Evolutionary conservation across 2,329 filamentous ascomycete genomes (phyloP).

Genomic region (Colletotrichum sp.): DNA sequence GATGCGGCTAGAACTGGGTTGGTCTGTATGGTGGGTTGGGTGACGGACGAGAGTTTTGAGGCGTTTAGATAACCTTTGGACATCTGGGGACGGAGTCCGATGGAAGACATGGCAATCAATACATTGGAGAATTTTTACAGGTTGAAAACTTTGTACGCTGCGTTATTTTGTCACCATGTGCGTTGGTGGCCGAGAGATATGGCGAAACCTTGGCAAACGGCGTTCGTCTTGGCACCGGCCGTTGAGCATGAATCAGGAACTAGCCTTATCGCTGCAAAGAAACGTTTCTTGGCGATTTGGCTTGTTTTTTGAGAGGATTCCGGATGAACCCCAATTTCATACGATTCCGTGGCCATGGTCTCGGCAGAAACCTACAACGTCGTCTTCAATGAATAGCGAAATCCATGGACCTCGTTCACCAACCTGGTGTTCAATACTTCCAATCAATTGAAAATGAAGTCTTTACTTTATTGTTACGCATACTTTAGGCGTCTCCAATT

Average conservation of each 20-base stretch:
- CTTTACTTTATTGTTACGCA: not conserved
- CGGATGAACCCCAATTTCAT: not conserved
- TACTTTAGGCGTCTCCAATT: no score
- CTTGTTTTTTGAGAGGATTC: not conserved
- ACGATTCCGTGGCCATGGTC: not conserved
- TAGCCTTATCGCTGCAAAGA: not conserved
- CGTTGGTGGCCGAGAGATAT: not conserved
- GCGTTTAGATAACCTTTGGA: not conserved
- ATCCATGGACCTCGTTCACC: not conserved
- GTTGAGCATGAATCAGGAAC: not conserved
- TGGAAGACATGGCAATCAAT: not conserved
- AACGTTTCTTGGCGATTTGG: not conserved
- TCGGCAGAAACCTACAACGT: not conserved
- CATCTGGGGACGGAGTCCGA: not conserved
- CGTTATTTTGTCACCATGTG: not conserved
- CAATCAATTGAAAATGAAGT: not conserved
- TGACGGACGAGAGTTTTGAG: conserved; percentile 27
- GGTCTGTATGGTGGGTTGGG: conserved; percentile 35
- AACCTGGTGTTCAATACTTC: not conserved
- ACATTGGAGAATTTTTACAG: not conserved
- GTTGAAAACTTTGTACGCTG: not conserved
- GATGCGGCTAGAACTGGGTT: conserved; percentile 34
- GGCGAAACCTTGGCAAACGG: not conserved
- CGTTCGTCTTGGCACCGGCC: conserved; percentile 2
- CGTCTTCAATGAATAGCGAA: not conserved